phyloP scores from a whole-genome alignment of 139 green algal species.

The Astrephomene gubernaculifera region DNA sequence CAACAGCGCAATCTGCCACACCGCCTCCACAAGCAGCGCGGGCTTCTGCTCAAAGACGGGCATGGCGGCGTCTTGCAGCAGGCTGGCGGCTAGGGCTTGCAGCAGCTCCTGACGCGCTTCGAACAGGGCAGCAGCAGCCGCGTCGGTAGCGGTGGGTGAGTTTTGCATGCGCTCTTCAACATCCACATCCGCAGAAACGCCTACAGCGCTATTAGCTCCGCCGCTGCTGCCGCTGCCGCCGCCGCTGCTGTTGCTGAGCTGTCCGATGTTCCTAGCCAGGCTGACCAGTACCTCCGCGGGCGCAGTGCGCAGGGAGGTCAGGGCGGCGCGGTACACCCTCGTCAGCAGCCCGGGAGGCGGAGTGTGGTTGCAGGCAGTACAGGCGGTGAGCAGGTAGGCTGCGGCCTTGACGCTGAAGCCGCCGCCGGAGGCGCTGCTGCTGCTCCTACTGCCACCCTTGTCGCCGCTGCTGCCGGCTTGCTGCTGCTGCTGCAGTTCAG shows the following conservation, averaged over 20 bases:
- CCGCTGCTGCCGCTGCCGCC: not conserved
- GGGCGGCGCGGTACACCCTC: not conserved
- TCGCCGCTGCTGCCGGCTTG: too few relatives aligned
- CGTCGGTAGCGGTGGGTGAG: not conserved
- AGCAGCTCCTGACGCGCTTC: not conserved
- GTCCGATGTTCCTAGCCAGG: not conserved
- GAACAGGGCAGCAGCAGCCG: not conserved
- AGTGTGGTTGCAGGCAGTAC: not conserved
- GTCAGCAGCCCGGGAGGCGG: not conserved
- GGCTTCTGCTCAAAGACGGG: not conserved
- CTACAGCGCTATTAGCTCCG: too few relatives aligned
- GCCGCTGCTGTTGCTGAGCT: not conserved
- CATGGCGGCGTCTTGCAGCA: not conserved
- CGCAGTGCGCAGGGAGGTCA: not conserved
- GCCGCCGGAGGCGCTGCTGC: not conserved
- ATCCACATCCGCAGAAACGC: not conserved
- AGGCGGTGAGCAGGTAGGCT: not conserved
- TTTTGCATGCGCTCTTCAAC: not conserved
- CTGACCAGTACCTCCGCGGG: not conserved
- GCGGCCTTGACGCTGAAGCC: not conserved
- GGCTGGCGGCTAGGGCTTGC: not conserved
- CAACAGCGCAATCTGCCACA: not conserved
- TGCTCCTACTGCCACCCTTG: too few relatives aligned
- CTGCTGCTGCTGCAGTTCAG: too few relatives aligned
- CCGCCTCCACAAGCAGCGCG: not conserved